Evolutionary conservation across 2,329 filamentous ascomycete genomes (phyloP).

Genomic region (Dactylellina drechsleri): DNA sequence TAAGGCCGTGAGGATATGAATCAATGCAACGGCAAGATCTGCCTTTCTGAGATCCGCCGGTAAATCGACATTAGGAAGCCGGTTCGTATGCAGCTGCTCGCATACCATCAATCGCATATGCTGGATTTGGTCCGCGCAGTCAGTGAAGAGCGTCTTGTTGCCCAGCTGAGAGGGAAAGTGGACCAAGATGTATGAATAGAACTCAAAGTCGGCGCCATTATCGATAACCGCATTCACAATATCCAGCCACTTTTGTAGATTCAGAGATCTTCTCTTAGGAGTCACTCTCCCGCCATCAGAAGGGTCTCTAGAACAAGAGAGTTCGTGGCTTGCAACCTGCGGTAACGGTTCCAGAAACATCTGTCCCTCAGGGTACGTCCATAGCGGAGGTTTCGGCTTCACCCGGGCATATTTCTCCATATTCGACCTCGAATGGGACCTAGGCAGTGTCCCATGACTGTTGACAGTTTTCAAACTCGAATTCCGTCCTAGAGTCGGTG

Average conservation of each 20-base stretch:
- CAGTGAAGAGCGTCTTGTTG: constrained; percentile 86
- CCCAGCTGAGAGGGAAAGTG: constrained; percentile 87
- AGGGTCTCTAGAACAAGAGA: constrained; percentile 65
- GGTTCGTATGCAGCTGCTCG: constrained; percentile 80
- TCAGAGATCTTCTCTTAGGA: constrained; percentile 64
- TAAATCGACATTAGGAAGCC: constrained; percentile 81
- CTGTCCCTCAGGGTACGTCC: constrained; percentile 69
- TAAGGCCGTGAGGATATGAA: constrained; percentile 85
- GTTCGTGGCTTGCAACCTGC: constrained; percentile 64
- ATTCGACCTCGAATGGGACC: constrained; percentile 59
- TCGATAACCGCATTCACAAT: constrained; percentile 77
- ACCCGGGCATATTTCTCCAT: constrained; percentile 60
- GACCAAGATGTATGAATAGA: constrained; percentile 88
- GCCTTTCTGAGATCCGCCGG: constrained; percentile 83
- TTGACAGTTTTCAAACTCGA: constrained; percentile 47
- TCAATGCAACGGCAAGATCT: constrained; percentile 88
- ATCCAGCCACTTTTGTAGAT: constrained; percentile 78
- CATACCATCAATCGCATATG: constrained; percentile 80
- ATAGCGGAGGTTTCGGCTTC: constrained; percentile 65
- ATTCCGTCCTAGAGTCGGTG: constrained; percentile 37
- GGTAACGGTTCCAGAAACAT: constrained; percentile 68
- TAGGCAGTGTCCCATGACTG: constrained; percentile 54
- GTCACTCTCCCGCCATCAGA: constrained; percentile 55
- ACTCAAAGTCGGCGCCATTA: constrained; percentile 83
- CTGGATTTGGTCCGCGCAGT: constrained; percentile 77